These are phyloP conservation scores for Lupinus albus DNA, from an alignment of 306 rosid genomes.

Conservation along the genomic window DNA sequence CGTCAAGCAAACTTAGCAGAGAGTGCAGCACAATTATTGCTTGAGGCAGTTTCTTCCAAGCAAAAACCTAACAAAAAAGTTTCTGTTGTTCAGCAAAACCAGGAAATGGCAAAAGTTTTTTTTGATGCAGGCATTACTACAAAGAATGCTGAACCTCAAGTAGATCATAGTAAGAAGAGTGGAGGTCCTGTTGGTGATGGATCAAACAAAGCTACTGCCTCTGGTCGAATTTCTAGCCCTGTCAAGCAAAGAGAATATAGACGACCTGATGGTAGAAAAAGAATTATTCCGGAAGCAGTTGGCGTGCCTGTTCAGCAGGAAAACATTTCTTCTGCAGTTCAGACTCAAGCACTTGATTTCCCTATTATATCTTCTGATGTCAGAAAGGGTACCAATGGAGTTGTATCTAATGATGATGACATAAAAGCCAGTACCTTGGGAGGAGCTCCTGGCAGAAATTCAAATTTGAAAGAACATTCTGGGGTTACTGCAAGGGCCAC, in stretches of 20 bases:
- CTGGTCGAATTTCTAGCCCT: slow-evolving; percentile 74
- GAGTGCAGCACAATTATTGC: slow-evolving; percentile 91
- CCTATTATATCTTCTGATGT: slow-evolving; percentile 60
- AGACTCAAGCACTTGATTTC: slow-evolving; percentile 65
- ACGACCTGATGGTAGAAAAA: slow-evolving; percentile 94
- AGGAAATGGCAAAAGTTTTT: slow-evolving; percentile 54
- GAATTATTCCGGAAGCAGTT: slow-evolving; percentile 98
- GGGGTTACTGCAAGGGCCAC: slow-evolving; percentile 88
- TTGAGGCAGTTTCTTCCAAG: slow-evolving; percentile 88
- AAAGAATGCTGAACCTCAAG: slow-evolving; percentile 64
- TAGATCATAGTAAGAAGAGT: slow-evolving; percentile 61
- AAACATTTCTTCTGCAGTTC: slow-evolving; percentile 60
- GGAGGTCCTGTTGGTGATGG: slow-evolving; percentile 60
- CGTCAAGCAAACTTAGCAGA: slow-evolving; percentile 87
- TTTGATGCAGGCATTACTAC: slow-evolving; percentile 47
- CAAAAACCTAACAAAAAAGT: slow-evolving; percentile 69
- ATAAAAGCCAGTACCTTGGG: slow-evolving; percentile 57
- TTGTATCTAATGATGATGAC: slow-evolving; percentile 52
- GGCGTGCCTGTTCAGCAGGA: slow-evolving; percentile 81
- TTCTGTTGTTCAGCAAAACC: slow-evolving; percentile 63
- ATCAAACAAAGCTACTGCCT: slow-evolving; percentile 55
- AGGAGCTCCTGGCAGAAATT: slow-evolving; percentile 55
- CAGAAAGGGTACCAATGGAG: slow-evolving; percentile 56
- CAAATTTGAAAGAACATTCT: slow-evolving; percentile 69
- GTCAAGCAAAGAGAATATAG: slow-evolving; percentile 98